Evolutionary conservation across 202 grass and related monocot genomes (phyloP).

Genomic region (Cymbopogon flexuosus): DNA sequence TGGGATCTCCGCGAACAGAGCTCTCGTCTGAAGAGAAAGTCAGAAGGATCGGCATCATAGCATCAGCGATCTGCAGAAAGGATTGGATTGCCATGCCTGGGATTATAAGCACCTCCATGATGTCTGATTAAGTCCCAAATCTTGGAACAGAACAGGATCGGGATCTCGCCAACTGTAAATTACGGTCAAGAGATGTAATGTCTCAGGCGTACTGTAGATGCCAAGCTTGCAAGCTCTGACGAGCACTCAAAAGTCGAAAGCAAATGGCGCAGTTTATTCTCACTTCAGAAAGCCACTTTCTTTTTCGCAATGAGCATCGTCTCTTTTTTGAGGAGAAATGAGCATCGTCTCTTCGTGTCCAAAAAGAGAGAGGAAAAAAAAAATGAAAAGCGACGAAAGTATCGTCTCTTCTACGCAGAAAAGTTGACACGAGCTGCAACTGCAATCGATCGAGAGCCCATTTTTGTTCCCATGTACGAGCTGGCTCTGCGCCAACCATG

Average conservation of each 20-base stretch:
- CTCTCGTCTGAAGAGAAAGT: slow-evolving; percentile 36
- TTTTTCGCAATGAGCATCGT: slow-evolving; percentile 11
- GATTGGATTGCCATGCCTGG: neutral
- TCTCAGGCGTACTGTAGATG: neutral
- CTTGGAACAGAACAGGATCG: slow-evolving; percentile 20
- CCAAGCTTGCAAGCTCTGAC: slow-evolving; percentile 2
- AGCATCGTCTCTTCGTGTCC: slow-evolving; percentile 15
- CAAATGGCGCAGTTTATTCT: slow-evolving; percentile 20
- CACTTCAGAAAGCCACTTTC: slow-evolving; percentile 34
- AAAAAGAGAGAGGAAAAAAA: slow-evolving; percentile 7
- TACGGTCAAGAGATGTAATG: neutral
- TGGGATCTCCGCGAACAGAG: neutral
- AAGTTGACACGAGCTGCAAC: slow-evolving; percentile 19
- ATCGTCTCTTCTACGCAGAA: slow-evolving; percentile 34
- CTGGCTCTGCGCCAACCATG: slow-evolving; percentile 13
- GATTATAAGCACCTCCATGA: slow-evolving; percentile 4
- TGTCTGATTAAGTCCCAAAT: neutral
- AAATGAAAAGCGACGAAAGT: neutral
- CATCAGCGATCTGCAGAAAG: neutral
- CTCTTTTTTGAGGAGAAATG: too few species aligned
- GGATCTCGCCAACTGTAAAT: slow-evolving; percentile 11
- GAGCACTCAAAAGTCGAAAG: slow-evolving; percentile 1
- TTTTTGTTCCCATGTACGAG: slow-evolving; percentile 40
- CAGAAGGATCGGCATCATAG: slow-evolving; percentile 31
- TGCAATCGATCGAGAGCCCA: slow-evolving; percentile 32